phyloP scores from a whole-genome alignment of 2,329 filamentous ascomycete genomes.

The Trichoderma sp. region DNA sequence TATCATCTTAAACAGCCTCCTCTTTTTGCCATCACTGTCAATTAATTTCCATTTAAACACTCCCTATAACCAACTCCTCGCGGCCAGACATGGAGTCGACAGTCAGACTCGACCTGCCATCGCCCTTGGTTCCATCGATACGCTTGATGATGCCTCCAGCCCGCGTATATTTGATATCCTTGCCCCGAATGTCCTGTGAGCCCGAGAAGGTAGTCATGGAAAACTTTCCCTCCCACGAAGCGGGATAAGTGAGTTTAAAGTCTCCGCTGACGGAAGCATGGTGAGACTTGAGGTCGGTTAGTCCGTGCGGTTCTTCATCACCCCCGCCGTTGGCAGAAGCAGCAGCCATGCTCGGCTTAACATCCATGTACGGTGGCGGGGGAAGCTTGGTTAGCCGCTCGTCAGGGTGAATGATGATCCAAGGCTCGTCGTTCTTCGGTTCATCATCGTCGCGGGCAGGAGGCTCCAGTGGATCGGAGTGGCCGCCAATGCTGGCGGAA shows the following conservation, averaged over 20 bases:
- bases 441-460: conserved; percentile 10
- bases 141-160: conserved; percentile 35
- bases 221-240: conserved; percentile 49
- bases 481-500: neutral
- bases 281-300: conserved; percentile 39
- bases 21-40: neutral
- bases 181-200: conserved; percentile 39
- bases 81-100: conserved; percentile 34
- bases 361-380: neutral
- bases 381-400: neutral
- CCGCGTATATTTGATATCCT: conserved; percentile 41
- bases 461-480: neutral
- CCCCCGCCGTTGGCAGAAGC: neutral
- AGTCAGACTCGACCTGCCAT: conserved; percentile 34
- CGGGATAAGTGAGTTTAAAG: conserved; percentile 46
- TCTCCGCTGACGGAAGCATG: conserved; percentile 48
- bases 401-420: conserved; percentile 23
- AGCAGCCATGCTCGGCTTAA: neutral
- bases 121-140: conserved; percentile 43
- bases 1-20: neutral
- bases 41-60: neutral
- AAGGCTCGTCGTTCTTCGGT: conserved; percentile 22
- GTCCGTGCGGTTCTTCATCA: conserved; percentile 19
- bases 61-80: conserved; percentile 31
- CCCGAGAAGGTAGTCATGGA: conserved; percentile 42